Evolutionary conservation across 345 rosid genomes (phyloP).

Genomic region (Aquilaria sinensis): DNA sequence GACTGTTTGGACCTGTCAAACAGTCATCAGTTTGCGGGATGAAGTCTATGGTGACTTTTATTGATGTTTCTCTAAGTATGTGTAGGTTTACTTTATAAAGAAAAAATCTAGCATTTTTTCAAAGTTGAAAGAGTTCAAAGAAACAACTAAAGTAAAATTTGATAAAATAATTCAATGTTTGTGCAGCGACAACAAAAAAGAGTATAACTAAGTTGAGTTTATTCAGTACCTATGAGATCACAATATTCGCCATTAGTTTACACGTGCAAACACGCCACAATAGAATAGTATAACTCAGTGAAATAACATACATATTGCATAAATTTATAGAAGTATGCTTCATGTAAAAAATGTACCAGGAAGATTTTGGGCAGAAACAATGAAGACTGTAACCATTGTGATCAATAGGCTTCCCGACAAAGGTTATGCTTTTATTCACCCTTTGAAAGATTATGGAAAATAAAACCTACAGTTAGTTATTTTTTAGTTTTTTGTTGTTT

Average conservation of each 20-base stretch:
- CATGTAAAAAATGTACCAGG: conserved; percentile 7
- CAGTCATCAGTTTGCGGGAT: background rate
- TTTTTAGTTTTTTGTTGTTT: conserved; percentile 4
- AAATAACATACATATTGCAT: conserved; percentile 3
- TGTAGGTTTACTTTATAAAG: conserved; percentile 3
- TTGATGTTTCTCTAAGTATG: conserved; percentile 12
- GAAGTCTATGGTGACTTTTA: conserved; percentile 11
- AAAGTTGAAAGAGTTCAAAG: conserved; percentile 6
- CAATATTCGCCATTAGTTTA: background rate
- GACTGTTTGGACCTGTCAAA: conserved; percentile 9
- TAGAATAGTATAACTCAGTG: background rate
- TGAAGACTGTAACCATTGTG: conserved; percentile 2
- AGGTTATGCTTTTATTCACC: conserved; percentile 2
- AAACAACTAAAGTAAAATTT: background rate
- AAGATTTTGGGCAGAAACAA: conserved; percentile 9
- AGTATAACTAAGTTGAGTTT: no score
- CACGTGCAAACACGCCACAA: conserved; percentile 1
- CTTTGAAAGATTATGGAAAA: conserved; percentile 4
- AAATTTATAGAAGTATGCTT: conserved; percentile 13
- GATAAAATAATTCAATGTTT: background rate
- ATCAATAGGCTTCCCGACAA: conserved; percentile 1
- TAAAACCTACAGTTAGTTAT: conserved; percentile 1
- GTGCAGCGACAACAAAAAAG: background rate
- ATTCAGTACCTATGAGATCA: no score
- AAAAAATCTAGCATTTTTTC: background rate